Evolutionary conservation across 2,329 filamentous ascomycete genomes (phyloP), one percentile per base, ranked within the genome.

Genomic region (Tolypocladium paradoxum): DNA sequence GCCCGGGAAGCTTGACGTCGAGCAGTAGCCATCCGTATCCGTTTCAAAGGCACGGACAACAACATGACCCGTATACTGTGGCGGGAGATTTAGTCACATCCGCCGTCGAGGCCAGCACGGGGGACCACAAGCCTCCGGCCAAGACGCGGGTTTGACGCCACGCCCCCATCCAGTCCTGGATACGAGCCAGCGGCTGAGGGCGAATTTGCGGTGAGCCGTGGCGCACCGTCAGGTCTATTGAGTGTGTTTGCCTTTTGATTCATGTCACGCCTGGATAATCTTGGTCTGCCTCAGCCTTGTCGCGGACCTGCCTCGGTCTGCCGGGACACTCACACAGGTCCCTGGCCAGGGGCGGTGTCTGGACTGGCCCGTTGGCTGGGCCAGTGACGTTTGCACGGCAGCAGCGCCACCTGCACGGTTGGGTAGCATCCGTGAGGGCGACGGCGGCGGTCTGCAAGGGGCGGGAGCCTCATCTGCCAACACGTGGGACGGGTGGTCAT

Each of bases 241-340:
- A 52, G 50, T 52, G 50, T 52, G 50, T 52, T 52, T 47, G 38
- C 20, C 27, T 47, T 12, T 43, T 18, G 29, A 18, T n/a, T 16
- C 24, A 31, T 46, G 43, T 31, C 43, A 29, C 18, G 27, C 24
- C 43, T 46, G 24, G 24, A 29, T 6, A 18, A 14, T 29, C 43
- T 29, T 29, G 14, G 7, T 31, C 8, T 18, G 16, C 27, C 14
- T 31, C 43, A 1, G 4, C 7, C 16, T 12, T n/a, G 24, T 14
- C 24, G 34, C 34, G 14, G 43, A 46, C 7, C 16, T n/a, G 16
- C 16, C 7, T 29, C 24, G 27, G 4, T 11, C n/a, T 29, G 8
- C 24, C 18, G 16, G 11, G 43, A n/a, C 43, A n/a, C 16, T 2
- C 24, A 24, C 16, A n/a, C 43, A 29, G 16, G 24, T 46, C 16